Evolutionary conservation across 2,329 filamentous ascomycete species (phyloP).

Genomic region (Neocatenulostroma microsporum): DNA sequence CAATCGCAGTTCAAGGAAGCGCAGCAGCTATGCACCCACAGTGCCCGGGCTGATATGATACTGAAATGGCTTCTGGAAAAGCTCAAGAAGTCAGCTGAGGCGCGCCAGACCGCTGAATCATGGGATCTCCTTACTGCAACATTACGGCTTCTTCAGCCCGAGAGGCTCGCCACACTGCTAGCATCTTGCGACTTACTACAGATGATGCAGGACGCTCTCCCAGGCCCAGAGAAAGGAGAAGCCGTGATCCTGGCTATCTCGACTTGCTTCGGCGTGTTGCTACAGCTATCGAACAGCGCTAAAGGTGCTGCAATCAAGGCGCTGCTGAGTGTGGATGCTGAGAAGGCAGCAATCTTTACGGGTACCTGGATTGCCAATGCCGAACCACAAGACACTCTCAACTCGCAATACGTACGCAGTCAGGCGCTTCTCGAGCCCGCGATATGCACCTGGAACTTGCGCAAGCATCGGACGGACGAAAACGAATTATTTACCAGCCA

Average conservation of each 20-base stretch:
- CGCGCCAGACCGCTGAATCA: constrained; percentile 36
- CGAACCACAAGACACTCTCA: neutral
- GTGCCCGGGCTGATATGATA: constrained; percentile 49
- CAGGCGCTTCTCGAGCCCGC: constrained; percentile 14
- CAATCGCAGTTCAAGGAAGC: constrained; percentile 23
- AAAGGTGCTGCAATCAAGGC: constrained; percentile 19
- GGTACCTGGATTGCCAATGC: constrained; percentile 17
- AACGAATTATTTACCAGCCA: constrained; percentile 21
- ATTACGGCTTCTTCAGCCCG: constrained; percentile 58
- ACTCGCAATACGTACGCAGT: too few relatives aligned
- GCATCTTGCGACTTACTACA: constrained; percentile 60
- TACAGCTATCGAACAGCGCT: constrained; percentile 12
- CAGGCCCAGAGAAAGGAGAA: too few relatives aligned
- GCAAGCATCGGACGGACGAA: constrained; percentile 16
- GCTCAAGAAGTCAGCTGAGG: constrained; percentile 39
- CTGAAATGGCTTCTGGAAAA: constrained; percentile 59
- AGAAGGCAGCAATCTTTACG: constrained; percentile 17
- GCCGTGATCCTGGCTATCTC: constrained; percentile 12
- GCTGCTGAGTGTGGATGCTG: constrained; percentile 15
- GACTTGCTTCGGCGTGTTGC: constrained; percentile 12
- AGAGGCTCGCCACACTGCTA: constrained; percentile 62
- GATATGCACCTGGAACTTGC: constrained; percentile 21
- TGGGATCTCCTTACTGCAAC: constrained; percentile 57
- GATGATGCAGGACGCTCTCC: constrained; percentile 58
- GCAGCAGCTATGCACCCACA: constrained; percentile 23